These are phyloP conservation scores for Limnanthes douglasii DNA, from an alignment of 345 rosid genomes.

Conservation along the genomic window DNA sequence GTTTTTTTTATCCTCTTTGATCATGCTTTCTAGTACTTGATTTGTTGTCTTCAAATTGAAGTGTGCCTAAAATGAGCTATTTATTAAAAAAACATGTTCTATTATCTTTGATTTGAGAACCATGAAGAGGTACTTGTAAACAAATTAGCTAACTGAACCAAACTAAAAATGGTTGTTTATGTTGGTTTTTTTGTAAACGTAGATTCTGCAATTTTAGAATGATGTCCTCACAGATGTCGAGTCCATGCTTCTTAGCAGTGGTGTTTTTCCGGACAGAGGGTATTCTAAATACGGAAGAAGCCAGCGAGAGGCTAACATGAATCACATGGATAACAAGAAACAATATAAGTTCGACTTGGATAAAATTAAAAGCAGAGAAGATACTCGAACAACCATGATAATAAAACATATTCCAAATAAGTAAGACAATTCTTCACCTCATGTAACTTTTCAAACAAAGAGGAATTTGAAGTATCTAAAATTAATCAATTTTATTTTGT, in stretches of 20 bases:
- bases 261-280: slow-evolving; percentile 38
- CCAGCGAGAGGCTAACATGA: slow-evolving; percentile 44
- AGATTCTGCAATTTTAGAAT: slow-evolving; percentile 41
- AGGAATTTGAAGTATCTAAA: not conserved
- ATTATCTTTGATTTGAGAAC: too few species aligned
- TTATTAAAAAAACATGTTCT: too few species aligned
- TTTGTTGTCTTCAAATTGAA: too few species aligned
- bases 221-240: slow-evolving; percentile 60
- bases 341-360: slow-evolving; percentile 81
- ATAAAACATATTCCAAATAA: slow-evolving; percentile 54
- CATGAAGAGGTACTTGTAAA: too few species aligned
- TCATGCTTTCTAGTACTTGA: too few species aligned
- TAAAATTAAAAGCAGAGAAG: slow-evolving; percentile 53
- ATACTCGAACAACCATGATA: slow-evolving; percentile 44
- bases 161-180: too few species aligned
- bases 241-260: slow-evolving; percentile 46
- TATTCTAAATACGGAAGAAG: slow-evolving; percentile 45
- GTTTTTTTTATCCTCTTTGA: too few species aligned
- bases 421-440: slow-evolving; percentile 18
- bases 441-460: not conserved
- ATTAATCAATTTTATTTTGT: slow-evolving; percentile 4
- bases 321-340: slow-evolving; percentile 51
- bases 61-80: too few species aligned
- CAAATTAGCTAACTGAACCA: too few species aligned
- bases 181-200: too few species aligned